Conservation (phyloP, 495 filamentous ascomycete genomes). For the Neurospora sp. region DNA sequence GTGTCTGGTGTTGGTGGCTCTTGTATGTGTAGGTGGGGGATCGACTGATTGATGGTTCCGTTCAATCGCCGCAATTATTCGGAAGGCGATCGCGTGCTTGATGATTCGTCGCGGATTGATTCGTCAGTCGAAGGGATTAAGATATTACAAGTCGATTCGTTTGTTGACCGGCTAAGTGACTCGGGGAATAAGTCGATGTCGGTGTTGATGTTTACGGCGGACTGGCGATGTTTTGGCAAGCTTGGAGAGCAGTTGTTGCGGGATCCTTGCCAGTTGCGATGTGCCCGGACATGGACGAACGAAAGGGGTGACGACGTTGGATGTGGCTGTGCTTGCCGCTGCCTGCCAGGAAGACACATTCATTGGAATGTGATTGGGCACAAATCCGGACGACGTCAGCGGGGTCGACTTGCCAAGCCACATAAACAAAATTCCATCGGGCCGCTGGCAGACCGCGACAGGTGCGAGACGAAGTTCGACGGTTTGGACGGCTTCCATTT, state of each 20-base stretch:
- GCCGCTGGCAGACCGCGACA: background rate
- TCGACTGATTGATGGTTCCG: background rate
- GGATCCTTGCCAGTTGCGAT: background rate
- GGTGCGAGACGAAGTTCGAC: background rate
- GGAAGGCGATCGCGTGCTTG: background rate
- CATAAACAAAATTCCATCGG: background rate
- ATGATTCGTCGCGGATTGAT: background rate
- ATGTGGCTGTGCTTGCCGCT: conserved; percentile 16
- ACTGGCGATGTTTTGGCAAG: background rate
- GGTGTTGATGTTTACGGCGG: background rate
- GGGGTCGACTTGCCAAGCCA: background rate
- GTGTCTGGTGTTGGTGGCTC: background rate
- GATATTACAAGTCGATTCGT: background rate
- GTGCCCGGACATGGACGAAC: background rate
- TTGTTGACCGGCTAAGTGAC: background rate
- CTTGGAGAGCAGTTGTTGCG: background rate
- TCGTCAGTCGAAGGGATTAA: background rate
- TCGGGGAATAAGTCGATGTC: background rate
- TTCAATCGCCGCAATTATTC: background rate
- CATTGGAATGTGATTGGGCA: conserved; percentile 2
- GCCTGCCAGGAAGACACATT: background rate
- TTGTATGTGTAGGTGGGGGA: background rate
- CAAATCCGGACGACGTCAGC: conserved; percentile 10
- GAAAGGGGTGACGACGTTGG: conserved; percentile 14
- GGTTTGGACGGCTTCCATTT: background rate